Percentiles rank a stretch among this genome's conserved stretches.
Evolutionary conservation across 305 asterid species (phyloP).

Genomic region (Euphrasia arctica): DNA sequence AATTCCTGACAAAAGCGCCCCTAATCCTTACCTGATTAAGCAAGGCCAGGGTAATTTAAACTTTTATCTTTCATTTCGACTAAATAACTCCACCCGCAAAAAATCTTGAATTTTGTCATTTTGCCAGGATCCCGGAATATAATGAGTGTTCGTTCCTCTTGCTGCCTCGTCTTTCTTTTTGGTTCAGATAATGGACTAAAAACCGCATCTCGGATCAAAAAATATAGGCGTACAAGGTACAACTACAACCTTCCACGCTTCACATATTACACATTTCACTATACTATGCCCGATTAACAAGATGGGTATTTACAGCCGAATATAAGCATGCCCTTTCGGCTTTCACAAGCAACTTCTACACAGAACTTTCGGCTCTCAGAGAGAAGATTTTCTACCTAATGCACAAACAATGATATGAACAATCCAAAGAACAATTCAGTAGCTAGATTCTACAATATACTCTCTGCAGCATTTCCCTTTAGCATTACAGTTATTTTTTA

Average conservation of each 20-base stretch:
- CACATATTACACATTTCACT: not conserved
- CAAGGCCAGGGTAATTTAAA: too few species aligned
- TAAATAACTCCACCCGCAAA: too few species aligned
- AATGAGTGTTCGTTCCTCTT: too few species aligned
- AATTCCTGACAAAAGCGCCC: too few species aligned
- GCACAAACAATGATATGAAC: not conserved
- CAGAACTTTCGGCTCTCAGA: not conserved
- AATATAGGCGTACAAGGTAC: conserved; percentile 24
- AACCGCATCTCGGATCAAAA: conserved; percentile 30
- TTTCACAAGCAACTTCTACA: not conserved
- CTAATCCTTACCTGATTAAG: too few species aligned
- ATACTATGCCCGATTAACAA: not conserved
- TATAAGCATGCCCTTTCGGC: not conserved
- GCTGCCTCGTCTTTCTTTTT: not conserved
- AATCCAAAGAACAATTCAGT: not conserved
- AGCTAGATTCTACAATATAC: not conserved
- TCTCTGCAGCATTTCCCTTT: not conserved
- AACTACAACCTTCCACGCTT: conserved; percentile 16
- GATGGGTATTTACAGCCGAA: not conserved
- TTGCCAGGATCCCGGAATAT: too few species aligned
- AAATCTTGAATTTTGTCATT: too few species aligned
- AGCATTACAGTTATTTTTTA: not conserved
- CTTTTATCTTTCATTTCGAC: too few species aligned
- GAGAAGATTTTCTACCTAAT: not conserved
- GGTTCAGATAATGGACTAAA: not conserved